Evolutionary conservation across 331 rosid genomes (phyloP).

Genomic region (Spiraea crenata): DNA sequence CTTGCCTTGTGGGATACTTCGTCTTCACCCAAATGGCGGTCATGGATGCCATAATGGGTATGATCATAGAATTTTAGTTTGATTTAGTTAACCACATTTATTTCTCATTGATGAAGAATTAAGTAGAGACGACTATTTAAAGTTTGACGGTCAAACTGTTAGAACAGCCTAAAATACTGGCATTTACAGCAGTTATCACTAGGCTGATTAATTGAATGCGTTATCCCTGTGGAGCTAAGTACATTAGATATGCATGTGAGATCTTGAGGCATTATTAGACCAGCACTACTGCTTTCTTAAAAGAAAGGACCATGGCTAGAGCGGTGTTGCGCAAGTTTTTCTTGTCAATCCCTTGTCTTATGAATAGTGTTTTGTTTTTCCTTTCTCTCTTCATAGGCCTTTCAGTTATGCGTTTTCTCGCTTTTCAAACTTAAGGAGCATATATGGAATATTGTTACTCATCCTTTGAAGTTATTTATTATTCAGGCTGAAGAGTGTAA

Average conservation of each 20-base stretch:
- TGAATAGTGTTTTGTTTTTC: not conserved
- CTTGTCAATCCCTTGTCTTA: not conserved
- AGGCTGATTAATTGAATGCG: not conserved
- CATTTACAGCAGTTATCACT: not conserved
- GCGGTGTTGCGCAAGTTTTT: not conserved
- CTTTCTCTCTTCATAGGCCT: not conserved
- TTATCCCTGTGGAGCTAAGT: not conserved
- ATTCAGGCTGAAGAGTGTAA: slow-evolving; percentile 81
- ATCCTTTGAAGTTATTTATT: not conserved
- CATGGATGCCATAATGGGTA: slow-evolving; percentile 92
- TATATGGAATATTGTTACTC: not conserved
- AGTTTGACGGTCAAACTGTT: not conserved
- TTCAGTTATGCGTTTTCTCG: slow-evolving; percentile 11
- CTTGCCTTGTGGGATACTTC: slow-evolving; percentile 93
- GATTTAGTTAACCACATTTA: not conserved
- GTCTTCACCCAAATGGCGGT: slow-evolving; percentile 73
- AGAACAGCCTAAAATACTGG: not conserved
- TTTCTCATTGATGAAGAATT: not conserved
- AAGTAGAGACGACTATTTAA: too few species aligned
- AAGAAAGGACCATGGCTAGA: not conserved
- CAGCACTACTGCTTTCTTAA: not conserved
- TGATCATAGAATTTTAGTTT: not conserved
- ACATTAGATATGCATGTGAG: not conserved
- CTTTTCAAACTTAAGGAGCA: not conserved
- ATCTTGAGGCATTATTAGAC: not conserved